Percentiles rank a stretch among this genome's conserved stretches.
Evolutionary conservation across 2,329 filamentous ascomycete genomes (phyloP).

Genomic region (Drechslerella coelobrocha): DNA sequence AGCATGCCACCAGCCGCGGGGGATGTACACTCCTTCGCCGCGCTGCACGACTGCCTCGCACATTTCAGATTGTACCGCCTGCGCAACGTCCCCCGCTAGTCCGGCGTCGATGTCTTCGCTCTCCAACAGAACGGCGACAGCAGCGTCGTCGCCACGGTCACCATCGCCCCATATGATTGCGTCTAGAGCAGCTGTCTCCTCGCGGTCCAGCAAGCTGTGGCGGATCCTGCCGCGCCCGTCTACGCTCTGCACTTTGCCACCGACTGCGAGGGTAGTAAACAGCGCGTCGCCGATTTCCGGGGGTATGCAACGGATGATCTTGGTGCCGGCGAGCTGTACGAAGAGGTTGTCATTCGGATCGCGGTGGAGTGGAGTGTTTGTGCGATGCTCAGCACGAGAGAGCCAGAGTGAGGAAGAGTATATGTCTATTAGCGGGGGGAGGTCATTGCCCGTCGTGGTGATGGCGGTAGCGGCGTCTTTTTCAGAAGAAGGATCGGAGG

Average conservation of each 20-base stretch:
- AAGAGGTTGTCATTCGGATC: conserved; percentile 96
- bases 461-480: background rate
- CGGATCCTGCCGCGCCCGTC: conserved; percentile 19
- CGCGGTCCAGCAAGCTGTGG: conserved; percentile 39
- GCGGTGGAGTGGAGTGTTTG: conserved; percentile 83
- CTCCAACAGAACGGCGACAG: conserved; percentile 23
- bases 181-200: conserved; percentile 61
- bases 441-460: background rate
- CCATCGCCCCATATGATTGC: conserved; percentile 93
- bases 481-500: too few species aligned
- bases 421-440: conserved; percentile 25
- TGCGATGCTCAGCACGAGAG: conserved; percentile 14
- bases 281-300: conserved; percentile 70
- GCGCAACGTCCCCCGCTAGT: conserved; percentile 60
- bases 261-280: conserved; percentile 65
- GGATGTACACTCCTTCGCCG: conserved; percentile 79
- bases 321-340: conserved; percentile 77
- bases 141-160: conserved; percentile 58
- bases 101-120: conserved; percentile 53
- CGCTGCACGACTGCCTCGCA: conserved; percentile 60
- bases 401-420: conserved; percentile 35
- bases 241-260: conserved; percentile 55
- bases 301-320: conserved; percentile 74
- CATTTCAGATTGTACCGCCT: background rate
- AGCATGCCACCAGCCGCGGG: conserved; percentile 86